These are phyloP conservation scores for Aureobasidium lini DNA, from an alignment of 2,329 filamentous ascomycete genomes.

Conservation along the genomic window DNA sequence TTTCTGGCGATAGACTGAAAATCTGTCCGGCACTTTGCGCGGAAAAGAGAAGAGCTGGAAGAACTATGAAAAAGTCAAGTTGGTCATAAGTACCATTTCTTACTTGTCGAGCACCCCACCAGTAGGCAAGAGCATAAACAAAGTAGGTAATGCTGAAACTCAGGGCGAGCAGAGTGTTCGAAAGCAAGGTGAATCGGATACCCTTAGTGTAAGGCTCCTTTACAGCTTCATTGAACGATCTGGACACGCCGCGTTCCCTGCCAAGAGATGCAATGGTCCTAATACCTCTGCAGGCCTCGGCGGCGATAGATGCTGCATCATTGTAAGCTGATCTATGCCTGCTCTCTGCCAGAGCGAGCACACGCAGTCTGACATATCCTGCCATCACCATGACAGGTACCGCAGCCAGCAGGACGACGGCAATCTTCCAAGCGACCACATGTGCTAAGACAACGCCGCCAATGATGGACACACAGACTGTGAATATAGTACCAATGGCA, in stretches of 20 bases:
- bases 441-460: constrained; percentile 42
- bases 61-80: constrained; percentile 38
- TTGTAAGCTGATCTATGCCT: constrained; percentile 58
- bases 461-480: constrained; percentile 39
- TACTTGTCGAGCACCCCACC: constrained; percentile 40
- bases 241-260: constrained; percentile 33
- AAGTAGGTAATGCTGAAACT: constrained; percentile 41
- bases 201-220: constrained; percentile 34
- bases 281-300: constrained; percentile 59
- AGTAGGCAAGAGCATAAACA: constrained; percentile 42
- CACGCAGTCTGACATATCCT: constrained; percentile 40
- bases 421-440: constrained; percentile 45
- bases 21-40: constrained; percentile 41
- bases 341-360: constrained; percentile 52
- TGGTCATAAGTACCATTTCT: constrained; percentile 35
- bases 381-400: constrained; percentile 40
- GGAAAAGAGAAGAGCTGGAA: constrained; percentile 40
- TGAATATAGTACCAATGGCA: constrained; percentile 44
- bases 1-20: constrained; percentile 40
- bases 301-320: constrained; percentile 55
- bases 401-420: constrained; percentile 41
- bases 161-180: constrained; percentile 37
- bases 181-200: constrained; percentile 32
- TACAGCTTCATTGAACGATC: constrained; percentile 31
- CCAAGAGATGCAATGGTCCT: constrained; percentile 48